Conservation (phyloP, 352 stramenopile genomes). For the Phytophthora crassamura region DNA sequence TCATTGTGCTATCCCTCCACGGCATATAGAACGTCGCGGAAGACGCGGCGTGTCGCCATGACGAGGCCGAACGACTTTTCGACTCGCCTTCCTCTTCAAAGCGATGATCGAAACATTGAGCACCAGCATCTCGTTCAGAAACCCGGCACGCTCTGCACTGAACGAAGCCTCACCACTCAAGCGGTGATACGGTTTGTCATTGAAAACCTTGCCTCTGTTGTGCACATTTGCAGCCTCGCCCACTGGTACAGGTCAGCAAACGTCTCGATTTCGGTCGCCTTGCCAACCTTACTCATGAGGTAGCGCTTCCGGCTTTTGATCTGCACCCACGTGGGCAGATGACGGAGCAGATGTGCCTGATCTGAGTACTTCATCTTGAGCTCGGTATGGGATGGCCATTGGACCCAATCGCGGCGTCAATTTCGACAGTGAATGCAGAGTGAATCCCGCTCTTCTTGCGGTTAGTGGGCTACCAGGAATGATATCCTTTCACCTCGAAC, state of each 20-base stretch:
- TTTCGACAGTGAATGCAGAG: not conserved
- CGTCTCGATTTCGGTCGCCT: not conserved
- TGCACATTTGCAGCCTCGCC: not conserved
- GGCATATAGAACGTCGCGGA: conserved; percentile 12
- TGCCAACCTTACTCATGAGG: not conserved
- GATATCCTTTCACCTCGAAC: not conserved
- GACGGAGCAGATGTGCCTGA: not conserved
- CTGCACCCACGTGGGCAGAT: not conserved
- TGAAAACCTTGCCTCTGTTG: not conserved
- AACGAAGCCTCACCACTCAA: not conserved
- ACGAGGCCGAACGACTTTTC: conserved; percentile 13
- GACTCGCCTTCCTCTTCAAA: conserved; percentile 9
- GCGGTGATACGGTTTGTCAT: not conserved
- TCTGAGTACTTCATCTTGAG: not conserved
- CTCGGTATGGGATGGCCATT: not conserved
- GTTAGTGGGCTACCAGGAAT: not conserved
- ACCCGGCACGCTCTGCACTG: not conserved
- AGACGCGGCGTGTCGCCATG: conserved; percentile 5
- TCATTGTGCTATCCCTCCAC: conserved; percentile 11
- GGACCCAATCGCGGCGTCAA: not conserved
- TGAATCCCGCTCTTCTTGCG: not conserved
- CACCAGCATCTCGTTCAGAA: conserved; percentile 9
- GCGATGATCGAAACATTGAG: conserved; percentile 19
- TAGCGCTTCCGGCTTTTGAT: conserved; percentile 1
- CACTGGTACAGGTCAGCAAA: not conserved